Evolutionary conservation across 345 rosid genomes (phyloP).

Genomic region (Sonneratia alba): DNA sequence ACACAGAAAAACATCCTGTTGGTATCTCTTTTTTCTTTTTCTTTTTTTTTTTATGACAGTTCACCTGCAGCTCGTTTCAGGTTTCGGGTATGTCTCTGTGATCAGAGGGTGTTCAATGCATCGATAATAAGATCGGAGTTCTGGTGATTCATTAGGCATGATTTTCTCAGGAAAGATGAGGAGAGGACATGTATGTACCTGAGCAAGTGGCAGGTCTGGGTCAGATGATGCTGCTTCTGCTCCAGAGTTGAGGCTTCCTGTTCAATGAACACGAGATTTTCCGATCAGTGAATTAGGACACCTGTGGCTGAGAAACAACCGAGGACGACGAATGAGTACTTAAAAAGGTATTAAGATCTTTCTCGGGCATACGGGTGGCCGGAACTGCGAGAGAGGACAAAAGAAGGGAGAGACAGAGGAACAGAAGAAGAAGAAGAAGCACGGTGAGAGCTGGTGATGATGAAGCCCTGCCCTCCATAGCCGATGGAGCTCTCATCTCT

Average conservation of each 20-base stretch:
- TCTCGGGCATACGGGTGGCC: background rate
- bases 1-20: too few relatives aligned
- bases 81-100: background rate
- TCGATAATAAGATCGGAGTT: background rate
- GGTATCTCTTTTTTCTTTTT: too few relatives aligned
- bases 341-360: background rate
- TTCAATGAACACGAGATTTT: background rate
- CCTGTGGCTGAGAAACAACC: background rate
- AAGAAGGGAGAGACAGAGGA: background rate
- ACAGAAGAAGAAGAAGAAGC: background rate
- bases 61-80: too few relatives aligned
- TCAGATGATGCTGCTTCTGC: background rate
- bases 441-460: background rate
- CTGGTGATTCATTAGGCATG: background rate
- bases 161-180: background rate
- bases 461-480: slow-evolving; percentile 1
- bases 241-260: background rate
- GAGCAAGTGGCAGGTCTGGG: background rate
- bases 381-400: slow-evolving; percentile 2
- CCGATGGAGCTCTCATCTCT: background rate
- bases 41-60: too few relatives aligned
- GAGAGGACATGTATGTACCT: background rate
- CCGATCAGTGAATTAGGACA: background rate
- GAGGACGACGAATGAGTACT: background rate
- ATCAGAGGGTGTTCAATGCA: background rate